Evolutionary conservation across 345 rosid genomes (phyloP).

Genomic region (Hibiscus tridactylites): DNA sequence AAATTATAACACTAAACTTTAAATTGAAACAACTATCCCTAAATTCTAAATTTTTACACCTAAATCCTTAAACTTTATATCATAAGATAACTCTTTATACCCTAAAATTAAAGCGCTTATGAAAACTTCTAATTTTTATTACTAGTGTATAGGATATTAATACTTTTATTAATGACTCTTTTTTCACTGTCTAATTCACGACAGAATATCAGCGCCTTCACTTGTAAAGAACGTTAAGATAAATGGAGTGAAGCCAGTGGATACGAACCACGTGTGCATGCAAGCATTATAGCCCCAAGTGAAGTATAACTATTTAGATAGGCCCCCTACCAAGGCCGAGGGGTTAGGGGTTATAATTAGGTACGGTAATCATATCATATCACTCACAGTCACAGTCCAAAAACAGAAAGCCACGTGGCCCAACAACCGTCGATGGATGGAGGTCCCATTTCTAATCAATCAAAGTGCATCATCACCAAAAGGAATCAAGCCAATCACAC

Average conservation of each 20-base stretch:
- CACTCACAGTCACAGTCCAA: not conserved
- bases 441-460: slow-evolving; percentile 12
- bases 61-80: too few species aligned
- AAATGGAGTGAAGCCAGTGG: slow-evolving; percentile 12
- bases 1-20: too few species aligned
- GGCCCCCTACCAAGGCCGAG: not conserved
- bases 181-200: too few species aligned
- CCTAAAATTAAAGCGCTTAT: too few species aligned
- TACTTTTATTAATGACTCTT: too few species aligned
- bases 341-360: not conserved
- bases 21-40: too few species aligned
- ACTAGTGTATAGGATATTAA: too few species aligned
- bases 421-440: not conserved
- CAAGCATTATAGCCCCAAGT: not conserved
- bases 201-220: not conserved
- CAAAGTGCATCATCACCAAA: not conserved
- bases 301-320: not conserved
- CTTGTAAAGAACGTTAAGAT: not conserved
- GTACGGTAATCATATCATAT: not conserved
- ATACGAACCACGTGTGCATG: slow-evolving; percentile 20
- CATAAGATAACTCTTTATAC: too few species aligned
- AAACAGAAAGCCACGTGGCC: slow-evolving; percentile 15
- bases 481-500: slow-evolving; percentile 10
- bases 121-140: too few species aligned
- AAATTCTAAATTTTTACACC: too few species aligned